Conservation (phyloP, 768 basidiomycete species). For the Dioszegia hungarica region DNA sequence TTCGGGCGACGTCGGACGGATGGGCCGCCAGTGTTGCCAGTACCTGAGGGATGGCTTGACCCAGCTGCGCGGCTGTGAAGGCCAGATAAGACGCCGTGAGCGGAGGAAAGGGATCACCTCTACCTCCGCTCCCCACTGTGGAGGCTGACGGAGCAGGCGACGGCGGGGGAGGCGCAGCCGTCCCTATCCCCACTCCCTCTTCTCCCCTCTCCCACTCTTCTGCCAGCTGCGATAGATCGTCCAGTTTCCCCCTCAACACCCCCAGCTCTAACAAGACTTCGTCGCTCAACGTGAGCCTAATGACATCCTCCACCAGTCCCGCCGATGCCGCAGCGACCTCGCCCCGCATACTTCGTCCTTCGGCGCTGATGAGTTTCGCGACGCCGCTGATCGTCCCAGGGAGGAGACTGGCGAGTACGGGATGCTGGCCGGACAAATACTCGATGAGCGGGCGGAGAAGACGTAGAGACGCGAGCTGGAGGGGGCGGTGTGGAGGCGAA, state of each 20-base stretch:
- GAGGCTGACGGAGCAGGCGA: conserved; percentile 22
- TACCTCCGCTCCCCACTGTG: background rate
- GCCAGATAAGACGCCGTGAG: conserved; percentile 73
- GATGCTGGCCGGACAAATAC: conserved; percentile 56
- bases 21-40: conserved; percentile 55
- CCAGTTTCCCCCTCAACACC: conserved; percentile 20
- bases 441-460: conserved; percentile 57
- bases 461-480: conserved; percentile 64
- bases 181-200: background rate
- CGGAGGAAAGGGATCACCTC: conserved; percentile 52
- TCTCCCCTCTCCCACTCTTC: conserved; percentile 8
- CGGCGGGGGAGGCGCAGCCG: conserved; percentile 10
- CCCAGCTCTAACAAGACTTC: conserved; percentile 24
- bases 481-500: conserved; percentile 57
- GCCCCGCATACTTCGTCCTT: conserved; percentile 25
- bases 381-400: conserved; percentile 78
- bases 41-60: conserved; percentile 73
- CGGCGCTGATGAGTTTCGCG: conserved; percentile 64
- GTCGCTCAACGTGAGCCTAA: conserved; percentile 38
- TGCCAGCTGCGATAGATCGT: conserved; percentile 40
- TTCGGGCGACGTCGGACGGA: conserved; percentile 26
- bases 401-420: conserved; percentile 55
- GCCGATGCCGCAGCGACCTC: conserved; percentile 21
- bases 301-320: conserved; percentile 25
- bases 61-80: conserved; percentile 74